These are phyloP conservation scores for Stachybotrys chlorohalonatus DNA, from an alignment of 2,329 filamentous ascomycete species.

Conservation along the genomic window DNA sequence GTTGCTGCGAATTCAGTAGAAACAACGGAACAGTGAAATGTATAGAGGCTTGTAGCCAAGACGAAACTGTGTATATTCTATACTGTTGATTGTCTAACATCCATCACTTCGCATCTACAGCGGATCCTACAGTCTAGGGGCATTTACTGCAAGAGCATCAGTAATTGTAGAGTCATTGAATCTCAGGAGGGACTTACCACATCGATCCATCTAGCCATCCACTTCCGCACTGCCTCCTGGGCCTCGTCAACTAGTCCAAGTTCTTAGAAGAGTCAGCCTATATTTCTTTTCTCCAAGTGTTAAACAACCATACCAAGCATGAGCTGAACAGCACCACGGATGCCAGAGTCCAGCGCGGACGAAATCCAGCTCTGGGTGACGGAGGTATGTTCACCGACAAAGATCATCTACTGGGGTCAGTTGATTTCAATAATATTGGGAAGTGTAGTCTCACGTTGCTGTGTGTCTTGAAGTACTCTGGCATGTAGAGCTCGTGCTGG, in stretches of 20 bases:
- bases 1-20: slow-evolving; percentile 21
- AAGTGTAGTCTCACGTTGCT: slow-evolving; percentile 34
- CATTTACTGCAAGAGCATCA: not conserved
- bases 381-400: slow-evolving; percentile 59
- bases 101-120: no score
- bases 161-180: not conserved
- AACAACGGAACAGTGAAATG: slow-evolving; percentile 10
- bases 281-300: not conserved
- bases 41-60: not conserved
- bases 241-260: slow-evolving; percentile 7
- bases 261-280: slow-evolving; percentile 2
- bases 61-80: not conserved
- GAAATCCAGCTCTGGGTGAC: slow-evolving; percentile 67
- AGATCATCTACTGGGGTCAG: slow-evolving; percentile 41
- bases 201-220: slow-evolving; percentile 3
- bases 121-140: no score
- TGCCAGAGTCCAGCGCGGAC: slow-evolving; percentile 57
- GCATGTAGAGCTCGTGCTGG: slow-evolving; percentile 61
- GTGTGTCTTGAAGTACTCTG: slow-evolving; percentile 63
- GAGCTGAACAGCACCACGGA: slow-evolving; percentile 55
- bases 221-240: not conserved
- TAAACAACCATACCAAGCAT: slow-evolving; percentile 32
- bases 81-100: not conserved
- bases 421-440: not conserved
- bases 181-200: not conserved